Conservation (phyloP, 306 rosid genomes). For the Trifolium subterraneum region DNA sequence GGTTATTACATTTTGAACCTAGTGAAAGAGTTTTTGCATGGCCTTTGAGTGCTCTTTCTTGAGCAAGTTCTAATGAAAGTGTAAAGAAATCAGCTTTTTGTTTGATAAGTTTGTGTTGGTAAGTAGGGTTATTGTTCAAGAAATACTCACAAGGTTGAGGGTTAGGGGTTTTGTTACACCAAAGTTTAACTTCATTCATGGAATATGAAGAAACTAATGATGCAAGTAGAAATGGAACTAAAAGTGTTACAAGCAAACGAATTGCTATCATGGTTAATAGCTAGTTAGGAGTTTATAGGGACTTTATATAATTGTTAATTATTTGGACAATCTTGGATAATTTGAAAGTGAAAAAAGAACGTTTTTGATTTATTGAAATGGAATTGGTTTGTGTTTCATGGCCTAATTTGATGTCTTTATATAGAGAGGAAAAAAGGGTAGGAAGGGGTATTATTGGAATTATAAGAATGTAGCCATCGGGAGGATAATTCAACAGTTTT, state of each 20-base stretch:
- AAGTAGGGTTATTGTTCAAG: conserved; percentile 42
- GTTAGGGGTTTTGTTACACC: conserved; percentile 80
- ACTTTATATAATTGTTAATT: not conserved
- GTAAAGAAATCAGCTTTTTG: conserved; percentile 60
- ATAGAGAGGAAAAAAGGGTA: conserved; percentile 1
- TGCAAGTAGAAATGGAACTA: conserved; percentile 31
- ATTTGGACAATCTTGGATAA: not conserved
- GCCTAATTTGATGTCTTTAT: conserved; percentile 11
- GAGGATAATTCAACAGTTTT: not conserved
- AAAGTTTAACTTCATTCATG: conserved; percentile 46
- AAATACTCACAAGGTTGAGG: conserved; percentile 71
- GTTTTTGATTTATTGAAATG: conserved; percentile 13
- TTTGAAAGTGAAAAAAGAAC: not conserved
- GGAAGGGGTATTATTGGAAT: conserved; percentile 20
- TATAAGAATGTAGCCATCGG: not conserved
- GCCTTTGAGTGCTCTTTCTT: conserved; percentile 57
- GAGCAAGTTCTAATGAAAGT: conserved; percentile 55
- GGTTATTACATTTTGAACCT: conserved; percentile 51
- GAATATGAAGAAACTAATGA: conserved; percentile 42
- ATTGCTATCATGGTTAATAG: conserved; percentile 16
- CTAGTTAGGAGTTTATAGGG: not conserved
- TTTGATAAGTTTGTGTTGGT: conserved; percentile 41
- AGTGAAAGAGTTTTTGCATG: conserved; percentile 47
- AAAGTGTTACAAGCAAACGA: conserved; percentile 15
- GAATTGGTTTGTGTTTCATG: conserved; percentile 28